Conservation (phyloP, 345 rosid genomes). For the Aquilaria malaccensis region DNA sequence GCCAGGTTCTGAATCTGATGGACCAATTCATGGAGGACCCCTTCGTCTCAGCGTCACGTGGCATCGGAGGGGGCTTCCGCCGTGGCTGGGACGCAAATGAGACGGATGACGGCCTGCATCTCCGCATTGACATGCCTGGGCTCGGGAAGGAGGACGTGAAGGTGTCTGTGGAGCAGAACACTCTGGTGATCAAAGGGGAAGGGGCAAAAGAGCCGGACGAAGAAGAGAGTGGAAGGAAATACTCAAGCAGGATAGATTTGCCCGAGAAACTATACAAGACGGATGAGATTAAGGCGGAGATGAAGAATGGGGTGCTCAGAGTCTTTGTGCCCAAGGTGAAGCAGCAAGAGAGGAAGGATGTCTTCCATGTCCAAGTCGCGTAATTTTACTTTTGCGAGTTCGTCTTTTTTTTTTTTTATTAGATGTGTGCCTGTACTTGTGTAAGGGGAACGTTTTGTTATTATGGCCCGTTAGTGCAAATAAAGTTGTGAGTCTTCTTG, state of each 20-base stretch:
- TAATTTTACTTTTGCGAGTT: slow-evolving; percentile 3
- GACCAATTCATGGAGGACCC: slow-evolving; percentile 52
- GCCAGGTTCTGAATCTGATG: slow-evolving; percentile 60
- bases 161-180: slow-evolving; percentile 45
- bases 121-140: slow-evolving; percentile 50
- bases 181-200: slow-evolving; percentile 53
- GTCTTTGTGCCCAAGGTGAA: slow-evolving; percentile 73
- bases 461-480: no score
- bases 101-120: slow-evolving; percentile 26
- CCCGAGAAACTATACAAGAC: slow-evolving; percentile 29
- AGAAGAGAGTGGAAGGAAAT: slow-evolving; percentile 35
- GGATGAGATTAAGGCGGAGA: slow-evolving; percentile 70
- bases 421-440: neutral
- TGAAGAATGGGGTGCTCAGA: slow-evolving; percentile 82
- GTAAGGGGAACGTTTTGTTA: no score
- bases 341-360: slow-evolving; percentile 48
- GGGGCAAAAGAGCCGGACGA: slow-evolving; percentile 31
- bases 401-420: neutral
- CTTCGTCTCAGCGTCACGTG: slow-evolving; percentile 26
- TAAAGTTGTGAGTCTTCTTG: no score
- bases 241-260: slow-evolving; percentile 41
- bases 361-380: slow-evolving; percentile 37
- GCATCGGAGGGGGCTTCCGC: slow-evolving; percentile 30
- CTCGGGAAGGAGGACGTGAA: slow-evolving; percentile 49
- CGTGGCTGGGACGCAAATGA: slow-evolving; percentile 31